Evolutionary conservation across 768 basidiomycete species (phyloP).

Genomic region (Tephrocybe sp.): DNA sequence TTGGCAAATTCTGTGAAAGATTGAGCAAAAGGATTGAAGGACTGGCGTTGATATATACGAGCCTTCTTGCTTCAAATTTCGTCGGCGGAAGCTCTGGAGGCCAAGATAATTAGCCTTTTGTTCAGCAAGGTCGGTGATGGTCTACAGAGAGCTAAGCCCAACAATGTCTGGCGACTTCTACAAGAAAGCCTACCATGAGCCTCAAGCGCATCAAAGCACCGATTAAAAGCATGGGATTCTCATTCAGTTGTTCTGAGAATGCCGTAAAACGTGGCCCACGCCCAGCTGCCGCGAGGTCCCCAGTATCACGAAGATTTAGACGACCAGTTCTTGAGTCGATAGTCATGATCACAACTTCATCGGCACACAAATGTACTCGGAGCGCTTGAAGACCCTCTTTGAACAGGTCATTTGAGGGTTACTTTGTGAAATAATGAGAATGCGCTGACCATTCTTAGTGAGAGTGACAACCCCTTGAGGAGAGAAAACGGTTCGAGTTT

Average conservation of each 20-base stretch:
- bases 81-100: conserved; percentile 64
- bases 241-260: conserved; percentile 64
- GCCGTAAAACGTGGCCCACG: conserved; percentile 63
- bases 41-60: conserved; percentile 9
- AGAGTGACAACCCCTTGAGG: conserved; percentile 56
- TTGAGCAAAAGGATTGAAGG: conserved; percentile 1
- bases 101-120: conserved; percentile 86
- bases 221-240: conserved; percentile 58
- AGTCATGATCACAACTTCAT: conserved; percentile 72
- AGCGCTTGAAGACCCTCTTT: conserved; percentile 58
- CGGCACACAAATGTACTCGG: conserved; percentile 68
- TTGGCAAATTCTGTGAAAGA: conserved; percentile 59
- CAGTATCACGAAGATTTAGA: conserved; percentile 75
- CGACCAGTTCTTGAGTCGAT: conserved; percentile 81
- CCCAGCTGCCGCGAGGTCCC: conserved; percentile 73
- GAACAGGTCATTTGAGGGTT: neutral
- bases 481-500: conserved; percentile 56
- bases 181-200: conserved; percentile 55
- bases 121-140: conserved; percentile 77
- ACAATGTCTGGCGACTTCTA: no score
- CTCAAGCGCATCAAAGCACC: conserved; percentile 59
- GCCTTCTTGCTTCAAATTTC: conserved; percentile 72
- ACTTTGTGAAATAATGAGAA: neutral
- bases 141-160: conserved; percentile 45
- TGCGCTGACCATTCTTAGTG: conserved; percentile 49